Conservation (phyloP, 371 early-diverging fungal species). For the Cokeromyces recurvatus region DNA sequence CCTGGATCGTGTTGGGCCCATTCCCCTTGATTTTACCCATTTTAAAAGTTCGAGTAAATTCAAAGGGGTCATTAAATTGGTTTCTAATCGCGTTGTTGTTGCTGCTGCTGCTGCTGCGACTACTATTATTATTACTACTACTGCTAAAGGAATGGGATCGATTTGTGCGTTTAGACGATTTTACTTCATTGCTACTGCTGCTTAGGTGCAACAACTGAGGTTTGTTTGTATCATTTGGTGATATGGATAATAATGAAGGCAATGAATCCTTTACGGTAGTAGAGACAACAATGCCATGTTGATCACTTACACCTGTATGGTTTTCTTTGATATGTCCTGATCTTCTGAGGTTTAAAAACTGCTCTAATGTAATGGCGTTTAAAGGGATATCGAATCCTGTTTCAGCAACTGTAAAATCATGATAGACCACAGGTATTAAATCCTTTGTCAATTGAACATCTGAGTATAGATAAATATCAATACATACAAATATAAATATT, state of each 20-base stretch:
- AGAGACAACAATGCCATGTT: slow-evolving; percentile 20
- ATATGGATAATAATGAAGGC: no score
- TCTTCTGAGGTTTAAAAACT: slow-evolving; percentile 63
- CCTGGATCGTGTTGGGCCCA: slow-evolving; percentile 69
- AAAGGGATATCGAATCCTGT: slow-evolving; percentile 82
- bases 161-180: slow-evolving; percentile 20
- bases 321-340: slow-evolving; percentile 48
- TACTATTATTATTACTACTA: slow-evolving; percentile 35
- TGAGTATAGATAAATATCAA: slow-evolving; percentile 10
- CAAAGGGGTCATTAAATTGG: slow-evolving; percentile 21
- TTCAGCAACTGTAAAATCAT: slow-evolving; percentile 90
- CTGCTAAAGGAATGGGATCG: slow-evolving; percentile 55
- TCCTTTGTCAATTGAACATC: slow-evolving; percentile 97
- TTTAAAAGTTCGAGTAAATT: slow-evolving; percentile 32
- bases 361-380: slow-evolving; percentile 63
- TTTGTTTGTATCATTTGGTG: no score
- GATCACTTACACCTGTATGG: slow-evolving; percentile 40
- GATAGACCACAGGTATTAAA: slow-evolving; percentile 88
- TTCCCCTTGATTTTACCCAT: slow-evolving; percentile 60
- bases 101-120: background rate
- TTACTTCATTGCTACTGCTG: background rate
- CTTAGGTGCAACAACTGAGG: no score
- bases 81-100: slow-evolving; percentile 24
- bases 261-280: background rate
- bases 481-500: no score